phyloP scores from a whole-genome alignment of 768 basidiomycete species.

The Boletus rex-veris region DNA sequence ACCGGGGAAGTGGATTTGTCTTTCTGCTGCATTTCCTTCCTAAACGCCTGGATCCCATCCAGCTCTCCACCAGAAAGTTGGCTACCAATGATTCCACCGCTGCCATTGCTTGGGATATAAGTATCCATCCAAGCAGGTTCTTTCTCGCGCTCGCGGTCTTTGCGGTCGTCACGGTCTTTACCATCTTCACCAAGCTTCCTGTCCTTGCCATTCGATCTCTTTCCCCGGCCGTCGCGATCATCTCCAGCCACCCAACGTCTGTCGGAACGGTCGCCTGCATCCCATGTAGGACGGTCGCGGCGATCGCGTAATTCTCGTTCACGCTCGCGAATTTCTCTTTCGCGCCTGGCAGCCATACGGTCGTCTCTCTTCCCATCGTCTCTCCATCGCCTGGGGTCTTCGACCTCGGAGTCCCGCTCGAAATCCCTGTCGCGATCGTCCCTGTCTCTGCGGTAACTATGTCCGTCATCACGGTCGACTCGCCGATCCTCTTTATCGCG shows the following conservation, averaged over 20 bases:
- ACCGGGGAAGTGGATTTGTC: constrained; percentile 45
- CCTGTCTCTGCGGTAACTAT: constrained; percentile 25
- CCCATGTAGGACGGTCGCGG: constrained; percentile 48
- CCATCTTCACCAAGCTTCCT: constrained; percentile 47
- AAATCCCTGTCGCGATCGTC: constrained; percentile 41
- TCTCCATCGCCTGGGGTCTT: constrained; percentile 74
- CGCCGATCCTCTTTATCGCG: constrained; percentile 45
- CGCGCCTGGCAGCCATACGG: constrained; percentile 59
- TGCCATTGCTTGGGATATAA: constrained; percentile 61
- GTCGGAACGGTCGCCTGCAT: constrained; percentile 45
- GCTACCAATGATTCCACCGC: constrained; percentile 61
- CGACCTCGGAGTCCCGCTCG: constrained; percentile 51
- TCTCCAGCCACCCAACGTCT: constrained; percentile 58
- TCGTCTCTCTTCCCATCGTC: constrained; percentile 83
- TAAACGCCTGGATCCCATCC: constrained; percentile 85
- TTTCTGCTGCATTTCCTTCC: constrained; percentile 78
- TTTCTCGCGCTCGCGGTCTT: constrained; percentile 63
- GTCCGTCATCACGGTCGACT: constrained; percentile 32
- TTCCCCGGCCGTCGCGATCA: constrained; percentile 63
- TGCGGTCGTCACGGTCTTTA: constrained; percentile 45
- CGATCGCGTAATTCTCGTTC: constrained; percentile 40
- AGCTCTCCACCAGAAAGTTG: constrained; percentile 60
- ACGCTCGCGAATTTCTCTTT: constrained; percentile 45
- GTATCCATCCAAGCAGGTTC: constrained; percentile 94
- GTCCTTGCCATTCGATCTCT: constrained; percentile 58